Evolutionary conservation across 495 filamentous ascomycete genomes (phyloP).

Genomic region (Oidiodendron maius): DNA sequence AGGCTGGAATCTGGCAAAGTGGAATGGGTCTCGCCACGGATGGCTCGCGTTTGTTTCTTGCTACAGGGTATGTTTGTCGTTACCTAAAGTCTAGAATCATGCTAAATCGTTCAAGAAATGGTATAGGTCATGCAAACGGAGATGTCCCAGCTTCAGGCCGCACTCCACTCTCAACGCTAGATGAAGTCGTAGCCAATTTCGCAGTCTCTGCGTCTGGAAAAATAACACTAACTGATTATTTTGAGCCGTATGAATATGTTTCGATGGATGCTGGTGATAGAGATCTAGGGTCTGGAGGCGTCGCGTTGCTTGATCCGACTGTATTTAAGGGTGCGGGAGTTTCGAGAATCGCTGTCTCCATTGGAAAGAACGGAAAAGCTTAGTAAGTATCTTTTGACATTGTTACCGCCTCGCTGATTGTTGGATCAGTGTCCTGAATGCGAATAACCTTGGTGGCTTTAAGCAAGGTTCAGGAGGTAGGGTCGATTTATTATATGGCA

Average conservation of each 20-base stretch:
- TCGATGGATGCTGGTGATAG: slow-evolving; percentile 34
- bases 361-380: slow-evolving; percentile 41
- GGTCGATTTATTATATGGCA: too few relatives aligned
- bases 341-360: slow-evolving; percentile 30
- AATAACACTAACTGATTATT: slow-evolving; percentile 30
- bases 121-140: slow-evolving; percentile 30
- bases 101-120: slow-evolving; percentile 27
- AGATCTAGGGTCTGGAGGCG: slow-evolving; percentile 36
- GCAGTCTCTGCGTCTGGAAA: slow-evolving; percentile 26
- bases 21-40: slow-evolving; percentile 37
- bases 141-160: slow-evolving; percentile 31
- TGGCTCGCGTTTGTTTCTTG: slow-evolving; percentile 32
- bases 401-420: too few relatives aligned
- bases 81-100: too few relatives aligned
- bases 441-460: slow-evolving; percentile 42
- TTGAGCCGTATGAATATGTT: slow-evolving; percentile 36
- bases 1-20: slow-evolving; percentile 38
- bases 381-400: too few relatives aligned
- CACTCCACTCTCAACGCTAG: slow-evolving; percentile 28
- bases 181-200: slow-evolving; percentile 32
- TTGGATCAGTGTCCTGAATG: slow-evolving; percentile 37
- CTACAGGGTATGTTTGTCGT: too few relatives aligned
- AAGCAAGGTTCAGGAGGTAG: slow-evolving; percentile 30
- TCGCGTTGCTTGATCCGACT: slow-evolving; percentile 30
- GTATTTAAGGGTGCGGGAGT: slow-evolving; percentile 34